phyloP scores from a whole-genome alignment of 768 basidiomycete genomes.

The Neoboletus brunneissimus region DNA sequence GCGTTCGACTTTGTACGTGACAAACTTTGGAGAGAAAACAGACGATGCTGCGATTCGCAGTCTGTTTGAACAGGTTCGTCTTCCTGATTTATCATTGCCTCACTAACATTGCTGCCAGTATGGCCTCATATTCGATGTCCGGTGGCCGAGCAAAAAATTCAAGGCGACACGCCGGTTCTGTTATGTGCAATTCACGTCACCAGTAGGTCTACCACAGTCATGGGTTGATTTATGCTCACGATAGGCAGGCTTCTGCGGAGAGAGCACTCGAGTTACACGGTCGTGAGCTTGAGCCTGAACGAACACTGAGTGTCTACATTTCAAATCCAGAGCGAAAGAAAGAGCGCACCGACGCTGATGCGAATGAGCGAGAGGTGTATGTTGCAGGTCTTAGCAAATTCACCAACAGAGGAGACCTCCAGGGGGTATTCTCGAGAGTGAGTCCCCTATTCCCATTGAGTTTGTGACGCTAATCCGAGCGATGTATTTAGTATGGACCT shows the following conservation, averaged over 20 bases:
- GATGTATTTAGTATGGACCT: constrained; percentile 61
- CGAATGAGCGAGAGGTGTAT: constrained; percentile 82
- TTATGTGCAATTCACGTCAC: constrained; percentile 87
- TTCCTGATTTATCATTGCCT: background rate
- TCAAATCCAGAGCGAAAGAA: constrained; percentile 91
- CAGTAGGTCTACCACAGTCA: constrained; percentile 48
- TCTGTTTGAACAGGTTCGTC: constrained; percentile 72
- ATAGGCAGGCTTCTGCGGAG: constrained; percentile 60
- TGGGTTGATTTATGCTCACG: background rate
- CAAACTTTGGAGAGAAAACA: constrained; percentile 86
- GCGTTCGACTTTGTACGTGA: constrained; percentile 92
- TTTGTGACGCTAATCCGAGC: constrained; percentile 2
- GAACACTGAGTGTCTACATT: constrained; percentile 71
- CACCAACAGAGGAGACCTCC: constrained; percentile 72
- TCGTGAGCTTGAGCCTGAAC: constrained; percentile 66
- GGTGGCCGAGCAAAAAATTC: constrained; percentile 98
- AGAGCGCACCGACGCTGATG: constrained; percentile 84
- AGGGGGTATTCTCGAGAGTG: constrained; percentile 75
- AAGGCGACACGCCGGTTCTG: constrained; percentile 89
- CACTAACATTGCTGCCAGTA: constrained; percentile 48
- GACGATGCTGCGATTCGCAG: constrained; percentile 76
- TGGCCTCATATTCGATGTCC: constrained; percentile 88
- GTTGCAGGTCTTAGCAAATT: constrained; percentile 83
- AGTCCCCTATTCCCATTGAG: constrained; percentile 23
- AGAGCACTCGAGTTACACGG: constrained; percentile 79